Base-by-base conservation (phyloP, 331 rosid species). In the Quercus tomentella region DNA sequence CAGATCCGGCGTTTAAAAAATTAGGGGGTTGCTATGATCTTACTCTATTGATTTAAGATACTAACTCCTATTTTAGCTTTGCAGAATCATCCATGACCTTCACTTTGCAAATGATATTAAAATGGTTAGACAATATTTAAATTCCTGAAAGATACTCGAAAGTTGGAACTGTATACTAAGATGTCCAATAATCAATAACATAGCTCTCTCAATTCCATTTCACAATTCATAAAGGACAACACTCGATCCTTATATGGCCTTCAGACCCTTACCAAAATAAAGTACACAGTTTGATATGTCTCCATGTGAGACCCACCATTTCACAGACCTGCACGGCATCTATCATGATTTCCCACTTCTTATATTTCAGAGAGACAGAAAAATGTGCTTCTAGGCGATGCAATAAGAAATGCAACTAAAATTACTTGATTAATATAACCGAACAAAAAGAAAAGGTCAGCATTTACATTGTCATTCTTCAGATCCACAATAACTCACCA, bases 391-490 rank as follows among this genome's bases (percentile, higher is more conserved):
- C 78, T 65, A 67, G 74, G 31, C 49, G 65, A 81, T 84, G 75
- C 63, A 82, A 28, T 7, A 77, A 71, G 79, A 28, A 82, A 73
- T 76, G 77, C 14, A 6, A 56, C 73, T 21, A 30, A 56, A 56
- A n/a, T 56, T 49, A 79, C 80, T 35, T 72, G 43, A 70, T 78
- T 69, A 84, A 80, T 89, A 85, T 76, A 80, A 79, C 61, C 63
- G 77, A 60, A 43, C 58, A 45, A 76, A 63, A 65, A 73, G 79
- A 84, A 81, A 87, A 82, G 92, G 93, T 90, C 86, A 88, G 91
- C 89, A 92, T 93, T 88, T 93, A 92, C 99, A 93, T 54, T 83
- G 84, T 85, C 77, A 86, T 82, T 74, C 80, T 87, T 78, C 87
- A 83, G 86, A 91, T 85, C 87, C 93, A 87, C 80, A 79, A 84